Conservation (phyloP, 257 asterid species). For the Dorcoceras hygrometricum region DNA sequence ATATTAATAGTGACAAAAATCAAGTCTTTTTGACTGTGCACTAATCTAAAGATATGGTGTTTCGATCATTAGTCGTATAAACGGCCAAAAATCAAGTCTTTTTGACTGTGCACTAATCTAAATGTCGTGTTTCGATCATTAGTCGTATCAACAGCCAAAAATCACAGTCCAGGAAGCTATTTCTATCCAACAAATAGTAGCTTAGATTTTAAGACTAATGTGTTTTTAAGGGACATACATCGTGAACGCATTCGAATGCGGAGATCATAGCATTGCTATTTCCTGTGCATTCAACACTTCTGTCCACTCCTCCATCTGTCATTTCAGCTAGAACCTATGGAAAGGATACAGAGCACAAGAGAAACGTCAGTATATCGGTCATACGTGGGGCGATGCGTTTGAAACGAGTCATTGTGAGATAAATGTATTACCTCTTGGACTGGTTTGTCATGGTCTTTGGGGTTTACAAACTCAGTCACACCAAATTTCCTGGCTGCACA, state of each 20-base stretch:
- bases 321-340: constrained; percentile 59
- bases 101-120: too few relatives aligned
- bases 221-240: constrained; percentile 32
- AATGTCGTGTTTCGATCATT: neutral
- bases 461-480: constrained; percentile 75
- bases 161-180: neutral
- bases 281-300: constrained; percentile 82
- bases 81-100: neutral
- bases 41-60: neutral
- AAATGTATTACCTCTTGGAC: constrained; percentile 56
- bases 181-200: neutral
- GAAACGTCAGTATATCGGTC: neutral
- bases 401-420: neutral
- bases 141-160: neutral
- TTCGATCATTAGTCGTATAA: neutral
- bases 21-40: neutral
- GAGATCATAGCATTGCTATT: constrained; percentile 71
- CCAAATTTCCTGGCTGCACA: constrained; percentile 70
- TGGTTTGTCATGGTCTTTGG: constrained; percentile 57
- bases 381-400: neutral
- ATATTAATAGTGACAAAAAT: too few relatives aligned
- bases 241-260: constrained; percentile 84
- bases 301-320: constrained; percentile 75
- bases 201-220: neutral
- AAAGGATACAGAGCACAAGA: neutral